phyloP scores from a whole-genome alignment of 148 eudicot species.

The Diospyros lotus region DNA sequence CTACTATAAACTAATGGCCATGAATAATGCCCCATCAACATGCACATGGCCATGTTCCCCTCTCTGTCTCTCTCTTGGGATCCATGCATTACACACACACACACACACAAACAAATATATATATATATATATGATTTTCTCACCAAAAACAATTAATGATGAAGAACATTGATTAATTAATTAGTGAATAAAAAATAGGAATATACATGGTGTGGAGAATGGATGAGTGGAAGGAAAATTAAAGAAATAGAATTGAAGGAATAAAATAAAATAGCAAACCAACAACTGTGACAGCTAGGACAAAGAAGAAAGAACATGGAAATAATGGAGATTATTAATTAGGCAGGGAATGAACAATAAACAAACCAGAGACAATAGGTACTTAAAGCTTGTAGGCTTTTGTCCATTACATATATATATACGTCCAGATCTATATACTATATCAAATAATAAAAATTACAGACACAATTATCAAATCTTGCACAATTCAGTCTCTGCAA shows the following conservation, averaged over 20 bases:
- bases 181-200: constrained; percentile 4
- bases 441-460: constrained; percentile 16
- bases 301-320: constrained; percentile 3
- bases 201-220: constrained; percentile 20
- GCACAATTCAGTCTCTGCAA: constrained; percentile 14
- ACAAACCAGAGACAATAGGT: constrained; percentile 26
- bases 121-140: constrained; percentile 1
- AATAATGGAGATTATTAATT: constrained; percentile 5
- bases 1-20: constrained; percentile 10
- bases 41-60: constrained; percentile 48
- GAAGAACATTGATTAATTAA: constrained; percentile 1
- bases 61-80: constrained; percentile 13
- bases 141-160: not conserved
- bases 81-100: not conserved
- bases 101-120: no score
- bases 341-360: constrained; percentile 16
- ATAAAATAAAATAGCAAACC: constrained; percentile 1
- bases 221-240: not conserved
- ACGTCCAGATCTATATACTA: constrained; percentile 23
- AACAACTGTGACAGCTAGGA: constrained; percentile 24
- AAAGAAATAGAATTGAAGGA: constrained; percentile 4
- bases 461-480: constrained; percentile 18
- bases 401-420: constrained; percentile 37
- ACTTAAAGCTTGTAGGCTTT: constrained; percentile 17
- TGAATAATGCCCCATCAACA: constrained; percentile 30